phyloP scores from a whole-genome alignment of 495 filamentous ascomycete genomes.

The Annulohypoxylon nitens region DNA sequence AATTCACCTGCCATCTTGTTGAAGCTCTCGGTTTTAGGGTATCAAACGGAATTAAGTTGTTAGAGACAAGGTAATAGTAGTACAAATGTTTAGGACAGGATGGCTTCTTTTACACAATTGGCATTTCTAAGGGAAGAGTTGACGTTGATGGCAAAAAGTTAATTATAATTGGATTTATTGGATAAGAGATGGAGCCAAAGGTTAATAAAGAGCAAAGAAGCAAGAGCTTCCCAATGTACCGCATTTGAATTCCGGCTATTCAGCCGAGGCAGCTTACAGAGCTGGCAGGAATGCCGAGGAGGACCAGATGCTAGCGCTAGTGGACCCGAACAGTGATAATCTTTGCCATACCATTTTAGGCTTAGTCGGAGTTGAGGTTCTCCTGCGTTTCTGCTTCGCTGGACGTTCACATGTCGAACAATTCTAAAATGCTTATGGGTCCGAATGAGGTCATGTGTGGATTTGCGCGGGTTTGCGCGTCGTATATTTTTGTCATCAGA shows the following conservation, averaged over 20 bases:
- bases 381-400: slow-evolving; percentile 7
- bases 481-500: slow-evolving; percentile 21
- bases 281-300: slow-evolving; percentile 53
- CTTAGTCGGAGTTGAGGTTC: slow-evolving; percentile 22
- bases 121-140: slow-evolving; percentile 9
- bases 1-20: slow-evolving; percentile 78
- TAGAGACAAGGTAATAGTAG: slow-evolving; percentile 12
- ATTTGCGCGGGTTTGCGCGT: slow-evolving; percentile 6
- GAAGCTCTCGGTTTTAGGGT: slow-evolving; percentile 44
- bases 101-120: slow-evolving; percentile 29
- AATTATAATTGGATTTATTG: slow-evolving; percentile 8
- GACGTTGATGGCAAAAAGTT: slow-evolving; percentile 19
- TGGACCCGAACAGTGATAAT: slow-evolving; percentile 5
- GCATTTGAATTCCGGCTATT: slow-evolving; percentile 49
- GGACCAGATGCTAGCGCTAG: slow-evolving; percentile 24
- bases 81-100: slow-evolving; percentile 1
- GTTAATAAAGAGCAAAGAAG: slow-evolving; percentile 33
- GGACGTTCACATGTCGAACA: slow-evolving; percentile 42
- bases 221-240: slow-evolving; percentile 40
- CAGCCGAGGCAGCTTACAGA: slow-evolving; percentile 53
- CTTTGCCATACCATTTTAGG: slow-evolving; percentile 18
- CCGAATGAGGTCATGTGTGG: slow-evolving; percentile 49
- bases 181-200: slow-evolving; percentile 21
- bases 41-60: slow-evolving; percentile 22
- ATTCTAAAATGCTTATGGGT: slow-evolving; percentile 17